phyloP scores from a whole-genome alignment of 352 stramenopile genomes.

The Pythium scleroteichum region DNA sequence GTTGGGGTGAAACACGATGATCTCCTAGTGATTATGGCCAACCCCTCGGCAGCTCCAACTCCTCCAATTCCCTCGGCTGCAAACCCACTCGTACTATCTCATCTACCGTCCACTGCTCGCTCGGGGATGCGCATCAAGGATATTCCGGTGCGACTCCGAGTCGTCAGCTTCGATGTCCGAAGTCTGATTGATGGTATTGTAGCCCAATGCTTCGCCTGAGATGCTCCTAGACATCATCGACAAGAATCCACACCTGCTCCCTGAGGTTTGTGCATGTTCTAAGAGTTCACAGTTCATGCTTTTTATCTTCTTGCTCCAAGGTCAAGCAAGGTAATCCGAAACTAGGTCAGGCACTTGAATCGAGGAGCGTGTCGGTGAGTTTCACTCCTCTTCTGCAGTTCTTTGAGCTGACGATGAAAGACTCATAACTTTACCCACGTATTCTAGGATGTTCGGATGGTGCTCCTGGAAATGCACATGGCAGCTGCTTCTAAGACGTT shows the following conservation, averaged over 20 bases:
- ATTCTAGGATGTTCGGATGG: conserved; percentile 77
- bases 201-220: conserved; percentile 68
- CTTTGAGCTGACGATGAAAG: too few species aligned
- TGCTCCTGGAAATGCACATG: conserved; percentile 86
- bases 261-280: conserved; percentile 37
- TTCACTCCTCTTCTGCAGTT: too few species aligned
- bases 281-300: not conserved
- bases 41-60: conserved; percentile 19
- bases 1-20: conserved; percentile 73
- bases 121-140: conserved; percentile 76
- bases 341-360: conserved; percentile 60
- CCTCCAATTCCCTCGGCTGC: conserved; percentile 21
- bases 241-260: conserved; percentile 73
- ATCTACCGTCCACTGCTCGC: conserved; percentile 37
- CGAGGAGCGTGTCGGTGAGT: conserved; percentile 70
- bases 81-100: conserved; percentile 5
- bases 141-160: conserved; percentile 51
- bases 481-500: conserved; percentile 71
- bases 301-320: conserved; percentile 32
- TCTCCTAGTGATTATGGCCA: conserved; percentile 64
- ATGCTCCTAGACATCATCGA: conserved; percentile 82
- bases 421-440: not conserved
- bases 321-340: conserved; percentile 62
- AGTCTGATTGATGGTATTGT: not conserved
- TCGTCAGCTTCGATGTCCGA: not conserved